phyloP scores from a whole-genome alignment of 2,329 filamentous ascomycete species.

The Botryotinia calthae region DNA sequence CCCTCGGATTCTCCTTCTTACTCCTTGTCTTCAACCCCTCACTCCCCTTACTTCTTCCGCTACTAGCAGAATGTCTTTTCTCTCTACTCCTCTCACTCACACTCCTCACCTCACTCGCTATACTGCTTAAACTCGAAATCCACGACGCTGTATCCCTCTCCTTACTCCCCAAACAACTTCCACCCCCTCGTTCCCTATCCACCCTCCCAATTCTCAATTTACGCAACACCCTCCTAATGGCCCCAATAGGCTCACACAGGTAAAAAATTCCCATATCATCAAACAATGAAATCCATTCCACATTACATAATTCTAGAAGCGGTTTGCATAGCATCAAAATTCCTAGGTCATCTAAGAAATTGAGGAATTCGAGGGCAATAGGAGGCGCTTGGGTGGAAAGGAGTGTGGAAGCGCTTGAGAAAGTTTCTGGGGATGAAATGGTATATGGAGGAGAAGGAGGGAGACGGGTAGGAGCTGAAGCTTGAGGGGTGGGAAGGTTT shows the following conservation, averaged over 20 bases:
- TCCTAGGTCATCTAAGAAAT: conserved; percentile 33
- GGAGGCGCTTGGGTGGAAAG: neutral
- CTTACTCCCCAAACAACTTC: conserved; percentile 1
- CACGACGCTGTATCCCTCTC: neutral
- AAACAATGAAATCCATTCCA: conserved; percentile 27
- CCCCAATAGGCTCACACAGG: conserved; percentile 6
- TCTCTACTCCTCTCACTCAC: neutral
- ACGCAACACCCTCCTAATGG: neutral
- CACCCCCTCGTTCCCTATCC: neutral
- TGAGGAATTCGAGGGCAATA: conserved; percentile 22
- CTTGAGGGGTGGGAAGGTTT: neutral
- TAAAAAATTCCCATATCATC: conserved; percentile 30
- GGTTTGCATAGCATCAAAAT: conserved; percentile 28
- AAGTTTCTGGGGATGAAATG: neutral
- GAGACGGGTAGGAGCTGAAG: neutral
- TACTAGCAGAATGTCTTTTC: neutral
- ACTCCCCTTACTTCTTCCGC: neutral
- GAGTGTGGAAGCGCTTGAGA: conserved; percentile 1
- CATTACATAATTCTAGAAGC: conserved; percentile 22
- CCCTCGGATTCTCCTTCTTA: neutral
- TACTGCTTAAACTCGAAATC: neutral
- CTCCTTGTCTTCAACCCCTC: neutral
- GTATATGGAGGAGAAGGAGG: neutral
- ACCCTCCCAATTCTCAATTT: neutral
- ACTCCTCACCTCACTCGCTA: neutral